Conservation (phyloP, 2,329 filamentous ascomycete species). For the Dactylellina haptotyla region DNA sequence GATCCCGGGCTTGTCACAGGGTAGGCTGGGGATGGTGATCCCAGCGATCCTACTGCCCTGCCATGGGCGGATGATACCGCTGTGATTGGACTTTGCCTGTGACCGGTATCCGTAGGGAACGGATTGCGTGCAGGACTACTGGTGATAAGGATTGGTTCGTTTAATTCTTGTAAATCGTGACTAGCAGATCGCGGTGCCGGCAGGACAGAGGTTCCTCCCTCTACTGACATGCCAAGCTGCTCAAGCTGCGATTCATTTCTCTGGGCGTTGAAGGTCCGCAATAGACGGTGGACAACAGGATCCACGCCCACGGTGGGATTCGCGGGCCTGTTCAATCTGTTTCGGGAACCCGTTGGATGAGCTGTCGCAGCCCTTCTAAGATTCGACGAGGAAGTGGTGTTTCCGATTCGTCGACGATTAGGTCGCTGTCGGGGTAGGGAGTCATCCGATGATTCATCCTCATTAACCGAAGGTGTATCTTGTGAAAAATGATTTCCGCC, state of each 20-base stretch:
- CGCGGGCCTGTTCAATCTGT: background rate
- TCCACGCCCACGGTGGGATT: conserved; percentile 41
- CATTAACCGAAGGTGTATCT: conserved; percentile 53
- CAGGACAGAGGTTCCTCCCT: background rate
- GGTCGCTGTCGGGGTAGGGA: conserved; percentile 43
- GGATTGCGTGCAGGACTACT: conserved; percentile 31
- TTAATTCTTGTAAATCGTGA: conserved; percentile 44
- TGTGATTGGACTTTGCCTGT: background rate
- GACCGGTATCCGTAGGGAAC: conserved; percentile 10
- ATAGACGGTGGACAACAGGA: conserved; percentile 35
- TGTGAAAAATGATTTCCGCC: conserved; percentile 53
- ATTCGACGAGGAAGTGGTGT: conserved; percentile 41
- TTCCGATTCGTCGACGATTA: conserved; percentile 32
- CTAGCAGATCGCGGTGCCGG: conserved; percentile 31
- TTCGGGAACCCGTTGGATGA: conserved; percentile 20
- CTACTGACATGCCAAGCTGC: conserved; percentile 40
- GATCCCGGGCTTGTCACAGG: background rate
- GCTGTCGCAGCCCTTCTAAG: conserved; percentile 38
- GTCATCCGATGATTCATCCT: conserved; percentile 50
- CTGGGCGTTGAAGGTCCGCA: conserved; percentile 46
- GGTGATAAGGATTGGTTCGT: conserved; percentile 44
- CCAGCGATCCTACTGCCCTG: background rate
- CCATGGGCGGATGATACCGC: background rate
- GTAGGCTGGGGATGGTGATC: background rate
- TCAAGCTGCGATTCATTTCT: conserved; percentile 47